These are phyloP conservation scores for Testicularia cyperi DNA, from an alignment of 1,284 basidiomycete species.

Conservation along the genomic window DNA sequence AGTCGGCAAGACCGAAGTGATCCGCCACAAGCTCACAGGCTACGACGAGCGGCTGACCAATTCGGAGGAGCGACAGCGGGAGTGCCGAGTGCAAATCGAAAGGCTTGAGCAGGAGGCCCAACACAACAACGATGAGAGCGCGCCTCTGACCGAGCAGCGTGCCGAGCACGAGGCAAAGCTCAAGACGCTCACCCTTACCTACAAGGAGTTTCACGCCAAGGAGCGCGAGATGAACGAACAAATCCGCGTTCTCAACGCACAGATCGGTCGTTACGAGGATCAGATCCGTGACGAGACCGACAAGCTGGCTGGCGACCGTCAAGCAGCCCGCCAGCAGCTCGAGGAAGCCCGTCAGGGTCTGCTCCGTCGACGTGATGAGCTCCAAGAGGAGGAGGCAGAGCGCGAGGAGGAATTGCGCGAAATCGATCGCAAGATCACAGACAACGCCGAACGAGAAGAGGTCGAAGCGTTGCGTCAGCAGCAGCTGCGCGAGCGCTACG, in stretches of 20 bases:
- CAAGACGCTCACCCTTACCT: constrained; percentile 63
- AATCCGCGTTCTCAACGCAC: constrained; percentile 38
- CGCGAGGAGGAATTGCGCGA: constrained; percentile 23
- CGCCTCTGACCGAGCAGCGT: constrained; percentile 35
- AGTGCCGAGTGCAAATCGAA: constrained; percentile 24
- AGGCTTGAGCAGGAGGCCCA: constrained; percentile 46
- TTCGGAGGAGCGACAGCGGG: constrained; percentile 13
- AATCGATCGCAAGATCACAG: constrained; percentile 18
- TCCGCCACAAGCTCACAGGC: constrained; percentile 23
- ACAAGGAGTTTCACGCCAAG: constrained; percentile 40
- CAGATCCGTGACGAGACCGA: constrained; percentile 64
- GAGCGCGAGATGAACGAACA: constrained; percentile 40
- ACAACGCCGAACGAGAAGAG: constrained; percentile 11
- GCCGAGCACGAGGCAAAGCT: constrained; percentile 16
- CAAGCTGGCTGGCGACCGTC: constrained; percentile 52
- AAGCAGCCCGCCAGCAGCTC: constrained; percentile 29
- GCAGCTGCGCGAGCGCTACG: constrained; percentile 11
- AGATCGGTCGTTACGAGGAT: constrained; percentile 65
- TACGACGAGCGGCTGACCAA: constrained; percentile 24
- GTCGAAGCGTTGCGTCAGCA: constrained; percentile 9
- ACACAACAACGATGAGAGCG: constrained; percentile 24
- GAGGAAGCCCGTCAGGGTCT: constrained; percentile 29
- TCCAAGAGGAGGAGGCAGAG: constrained; percentile 13
- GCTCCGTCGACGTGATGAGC: constrained; percentile 21
- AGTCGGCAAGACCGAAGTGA: constrained; percentile 27